Conservation (phyloP, 768 basidiomycete genomes). For the Gymnopilus dilepis region DNA sequence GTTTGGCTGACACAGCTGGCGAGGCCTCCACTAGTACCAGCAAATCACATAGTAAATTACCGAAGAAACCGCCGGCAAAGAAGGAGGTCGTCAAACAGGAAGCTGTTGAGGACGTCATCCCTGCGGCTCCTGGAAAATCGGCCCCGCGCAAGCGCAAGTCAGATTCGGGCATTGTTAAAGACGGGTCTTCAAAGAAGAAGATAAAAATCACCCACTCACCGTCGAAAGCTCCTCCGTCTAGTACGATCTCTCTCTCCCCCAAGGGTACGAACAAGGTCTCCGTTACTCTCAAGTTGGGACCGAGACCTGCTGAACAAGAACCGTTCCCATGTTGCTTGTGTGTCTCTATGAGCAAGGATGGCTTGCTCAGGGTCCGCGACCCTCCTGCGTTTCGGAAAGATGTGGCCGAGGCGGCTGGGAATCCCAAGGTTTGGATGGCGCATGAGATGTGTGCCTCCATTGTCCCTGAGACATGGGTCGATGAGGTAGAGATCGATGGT, state of each 20-base stretch:
- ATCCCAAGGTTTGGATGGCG: constrained; percentile 67
- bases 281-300: constrained; percentile 71
- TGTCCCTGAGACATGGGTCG: constrained; percentile 93
- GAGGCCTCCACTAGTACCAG: constrained; percentile 8
- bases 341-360: constrained; percentile 55
- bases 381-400: constrained; percentile 64
- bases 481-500: constrained; percentile 54
- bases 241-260: constrained; percentile 23
- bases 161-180: constrained; percentile 39
- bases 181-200: constrained; percentile 53
- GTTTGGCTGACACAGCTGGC: constrained; percentile 3
- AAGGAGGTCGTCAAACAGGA: constrained; percentile 33
- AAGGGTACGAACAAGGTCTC: constrained; percentile 46
- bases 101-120: constrained; percentile 18
- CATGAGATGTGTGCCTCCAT: constrained; percentile 82
- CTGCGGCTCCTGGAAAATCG: constrained; percentile 40
- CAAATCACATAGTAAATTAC: constrained; percentile 22
- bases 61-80: constrained; percentile 22
- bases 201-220: constrained; percentile 45
- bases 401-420: constrained; percentile 50
- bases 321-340: constrained; percentile 74
- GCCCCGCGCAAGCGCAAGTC: constrained; percentile 44
- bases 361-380: constrained; percentile 69
- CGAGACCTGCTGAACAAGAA: constrained; percentile 60
- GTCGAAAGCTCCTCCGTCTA: constrained; percentile 25